Evolutionary conservation across 1,139 yeast genomes (phyloP), one percentile per base, ranked within the genome.

Genomic region (Nakaseomyces glabratus): DNA sequence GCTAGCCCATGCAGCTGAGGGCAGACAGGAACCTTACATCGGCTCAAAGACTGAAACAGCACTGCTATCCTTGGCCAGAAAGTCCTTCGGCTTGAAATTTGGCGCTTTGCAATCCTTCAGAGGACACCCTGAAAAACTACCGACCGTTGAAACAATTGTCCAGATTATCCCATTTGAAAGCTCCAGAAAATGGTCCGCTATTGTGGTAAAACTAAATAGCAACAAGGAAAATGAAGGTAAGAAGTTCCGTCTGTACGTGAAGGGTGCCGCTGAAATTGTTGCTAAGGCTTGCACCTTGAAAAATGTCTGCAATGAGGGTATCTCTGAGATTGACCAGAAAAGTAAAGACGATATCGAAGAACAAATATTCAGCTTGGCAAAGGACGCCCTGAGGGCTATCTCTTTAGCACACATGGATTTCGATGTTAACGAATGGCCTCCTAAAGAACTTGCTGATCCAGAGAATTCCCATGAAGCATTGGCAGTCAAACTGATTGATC

Each of bases 31-130:
- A 45, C 76, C 79, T 1, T 88, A 71, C 52, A 66, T 86, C 34
- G 98, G 99, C 9, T 84, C 93, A 43, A 90, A 90, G 59, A 93
- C 98, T 5, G 99, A 90, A 58, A 77, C 90, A 22, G 97, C 98
- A 0, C 61, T 90, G 41, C 66, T 93, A 25, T 65, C 75, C 15
- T 65, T 86, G 47, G 93, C 93, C 4, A 65, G 69, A 31, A 65
- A 69, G 28, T 66, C 69, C 34, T 66, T 86, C 43, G 65, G 67
- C 21, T 55, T 74, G 41, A 63, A 66, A 29, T 35, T 40, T 30
- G 48, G 51, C n/a, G 63, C 66, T 4, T 60, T 66, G 9, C 65
- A 61, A 20, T 46, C 52, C 0, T 54, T 63, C 40, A 63, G 79
- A 41, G 49, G 59, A 8, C 37, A 60, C 18, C 58, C 61, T 13